Conservation (phyloP, 305 asterid species). For the Fraxinus sp. region DNA sequence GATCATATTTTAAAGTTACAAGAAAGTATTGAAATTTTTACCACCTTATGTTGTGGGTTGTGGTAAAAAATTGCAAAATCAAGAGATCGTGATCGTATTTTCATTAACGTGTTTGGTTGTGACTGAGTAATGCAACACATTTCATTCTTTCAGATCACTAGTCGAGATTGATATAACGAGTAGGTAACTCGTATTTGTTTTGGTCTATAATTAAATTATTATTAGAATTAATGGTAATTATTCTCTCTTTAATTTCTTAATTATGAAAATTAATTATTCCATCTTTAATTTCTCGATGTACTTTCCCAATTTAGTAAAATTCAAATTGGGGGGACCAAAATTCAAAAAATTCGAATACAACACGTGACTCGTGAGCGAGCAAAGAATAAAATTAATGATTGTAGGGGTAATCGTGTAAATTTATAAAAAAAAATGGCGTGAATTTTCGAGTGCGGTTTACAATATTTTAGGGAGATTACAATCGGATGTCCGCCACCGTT, state of each 20-base stretch:
- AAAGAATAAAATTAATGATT: neutral
- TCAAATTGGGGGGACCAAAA: neutral
- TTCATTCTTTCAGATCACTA: neutral
- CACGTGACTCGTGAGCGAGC: neutral
- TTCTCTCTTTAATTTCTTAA: neutral
- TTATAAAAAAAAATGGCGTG: neutral
- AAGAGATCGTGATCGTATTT: neutral
- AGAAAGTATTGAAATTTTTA: neutral
- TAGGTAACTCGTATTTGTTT: neutral
- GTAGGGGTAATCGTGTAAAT: slow-evolving; percentile 1
- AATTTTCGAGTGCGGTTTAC: neutral
- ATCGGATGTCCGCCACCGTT: slow-evolving; percentile 19
- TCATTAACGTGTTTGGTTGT: neutral
- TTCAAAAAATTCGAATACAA: neutral
- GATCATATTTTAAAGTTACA: neutral
- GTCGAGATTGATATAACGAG: neutral
- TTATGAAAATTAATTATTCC: neutral
- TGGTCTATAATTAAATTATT: neutral
- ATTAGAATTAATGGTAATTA: neutral
- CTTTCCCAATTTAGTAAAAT: neutral
- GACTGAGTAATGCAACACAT: neutral
- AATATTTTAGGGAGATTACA: slow-evolving; percentile 9
- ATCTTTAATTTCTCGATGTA: neutral
- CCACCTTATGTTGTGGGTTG: neutral
- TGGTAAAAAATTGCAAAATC: neutral